phyloP scores from a whole-genome alignment of 192 early-diverging fungal genomes.

The Coemansia sp. region DNA sequence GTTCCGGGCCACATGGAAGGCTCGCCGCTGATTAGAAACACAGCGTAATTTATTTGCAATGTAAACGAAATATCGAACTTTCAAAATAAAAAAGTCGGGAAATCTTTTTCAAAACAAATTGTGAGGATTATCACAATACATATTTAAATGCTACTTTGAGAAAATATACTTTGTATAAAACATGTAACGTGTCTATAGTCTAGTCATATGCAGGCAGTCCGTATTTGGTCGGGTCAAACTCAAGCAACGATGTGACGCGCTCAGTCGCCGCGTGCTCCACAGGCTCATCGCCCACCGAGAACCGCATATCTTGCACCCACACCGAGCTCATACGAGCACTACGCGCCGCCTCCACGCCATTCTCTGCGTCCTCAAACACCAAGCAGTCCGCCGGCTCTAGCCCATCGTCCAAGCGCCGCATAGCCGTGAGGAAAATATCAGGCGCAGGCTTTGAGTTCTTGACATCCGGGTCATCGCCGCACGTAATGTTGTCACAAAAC shows the following conservation, averaged over 20 bases:
- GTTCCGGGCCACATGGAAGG: slow-evolving; percentile 25
- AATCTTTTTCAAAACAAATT: too few relatives aligned
- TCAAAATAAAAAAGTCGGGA: too few relatives aligned
- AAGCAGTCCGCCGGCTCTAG: slow-evolving; percentile 61
- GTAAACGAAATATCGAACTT: too few relatives aligned
- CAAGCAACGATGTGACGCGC: slow-evolving; percentile 61
- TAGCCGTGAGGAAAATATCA: slow-evolving; percentile 83
- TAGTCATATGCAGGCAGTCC: slow-evolving; percentile 58
- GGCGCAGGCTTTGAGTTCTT: slow-evolving; percentile 84
- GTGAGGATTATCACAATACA: too few relatives aligned
- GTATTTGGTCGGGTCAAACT: slow-evolving; percentile 69
- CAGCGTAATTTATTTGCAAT: background rate
- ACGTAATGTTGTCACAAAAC: slow-evolving; percentile 76
- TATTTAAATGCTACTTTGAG: background rate
- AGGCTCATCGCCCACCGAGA: slow-evolving; percentile 49
- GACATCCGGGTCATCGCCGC: slow-evolving; percentile 85
- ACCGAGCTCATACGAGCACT: slow-evolving; percentile 80
- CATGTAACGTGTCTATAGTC: background rate
- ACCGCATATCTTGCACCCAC: slow-evolving; percentile 84
- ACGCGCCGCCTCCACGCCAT: slow-evolving; percentile 79
- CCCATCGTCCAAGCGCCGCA: slow-evolving; percentile 57
- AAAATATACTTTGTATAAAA: background rate
- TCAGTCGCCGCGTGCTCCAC: slow-evolving; percentile 57
- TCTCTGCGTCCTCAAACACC: slow-evolving; percentile 91
- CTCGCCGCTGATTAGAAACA: slow-evolving; percentile 25